Conservation (phyloP, 768 basidiomycete genomes). For the Cyathus striatus region DNA sequence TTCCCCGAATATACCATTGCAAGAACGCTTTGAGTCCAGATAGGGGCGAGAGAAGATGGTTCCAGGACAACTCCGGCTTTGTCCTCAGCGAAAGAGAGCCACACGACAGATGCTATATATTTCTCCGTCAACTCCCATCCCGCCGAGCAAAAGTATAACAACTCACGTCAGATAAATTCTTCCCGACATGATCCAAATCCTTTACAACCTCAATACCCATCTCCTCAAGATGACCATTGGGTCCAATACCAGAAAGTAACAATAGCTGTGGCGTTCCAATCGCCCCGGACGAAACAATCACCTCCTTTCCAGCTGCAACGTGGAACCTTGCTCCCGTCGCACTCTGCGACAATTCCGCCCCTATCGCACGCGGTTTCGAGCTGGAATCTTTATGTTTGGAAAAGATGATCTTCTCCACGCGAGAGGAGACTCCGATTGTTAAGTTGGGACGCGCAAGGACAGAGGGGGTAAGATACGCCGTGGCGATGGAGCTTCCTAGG, state of each 20-base stretch:
- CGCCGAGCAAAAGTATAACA: not conserved
- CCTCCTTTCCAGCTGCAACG: not conserved
- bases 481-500: not conserved
- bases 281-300: not conserved
- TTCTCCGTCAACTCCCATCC: not conserved
- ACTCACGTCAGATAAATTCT: not conserved
- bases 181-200: not conserved
- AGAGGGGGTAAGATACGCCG: not conserved
- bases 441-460: not conserved
- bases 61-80: not conserved
- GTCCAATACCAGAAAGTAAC: not conserved
- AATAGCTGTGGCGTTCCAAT: not conserved
- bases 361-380: not conserved
- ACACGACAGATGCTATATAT: not conserved
- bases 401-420: not conserved
- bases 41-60: not conserved
- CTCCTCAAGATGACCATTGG: not conserved
- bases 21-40: not conserved
- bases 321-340: not conserved
- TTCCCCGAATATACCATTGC: not conserved
- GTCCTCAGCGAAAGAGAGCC: not conserved
- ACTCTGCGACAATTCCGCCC: not conserved
- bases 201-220: not conserved
- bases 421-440: not conserved
- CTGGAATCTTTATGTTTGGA: not conserved